Evolutionary conservation across 2,329 filamentous ascomycete genomes (phyloP), one percentile per base, ranked within the genome.

Genomic region (Monosporascus sp.): DNA sequence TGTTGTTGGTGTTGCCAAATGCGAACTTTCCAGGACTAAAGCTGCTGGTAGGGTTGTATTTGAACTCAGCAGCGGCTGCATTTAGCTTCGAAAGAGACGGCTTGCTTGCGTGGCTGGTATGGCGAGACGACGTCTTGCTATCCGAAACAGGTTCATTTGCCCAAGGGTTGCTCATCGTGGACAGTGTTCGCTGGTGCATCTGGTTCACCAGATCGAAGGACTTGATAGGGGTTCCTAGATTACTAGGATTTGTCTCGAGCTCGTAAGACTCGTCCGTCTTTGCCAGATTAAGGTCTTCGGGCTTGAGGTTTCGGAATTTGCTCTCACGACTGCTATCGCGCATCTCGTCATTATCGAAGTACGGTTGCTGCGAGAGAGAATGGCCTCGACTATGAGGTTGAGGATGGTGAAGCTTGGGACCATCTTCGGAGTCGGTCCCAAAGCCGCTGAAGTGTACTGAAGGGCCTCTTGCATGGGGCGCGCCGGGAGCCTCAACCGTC

Each of bases 31-130:
- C 68, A 37, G 78, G 75, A 38, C 77, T 73, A 62, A 83, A 84
- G 26, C 70, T 72, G 62, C 68, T 79, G 3, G 72, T 68, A 3
- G 80, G 81, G 57, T 83, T 82, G 70, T 93, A 93, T 62, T 87
- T 90, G 76, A 97, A 97, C 65, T 94, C 90, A 47, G 91, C 88
- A 0, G 93, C 93, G 57, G 87, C 84, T 31, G 95, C 91, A 63
- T 97, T 97, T 61, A 97, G 80, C 60, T 86, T 92, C 1, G 91
- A 90, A 44, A 86, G 70, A 0, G 84, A 92, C 3, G 85, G 77
- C 62, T 87, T 89, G 65, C 85, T 87, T 18, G 77, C 79, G 64
- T 91, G 88, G 58, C 80, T 81, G 11, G 76, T 72, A 17, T 71
- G 73, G 44, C 74, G 72, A 31, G 72, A 66, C 22, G 69, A 63